Percentiles rank a stretch among this genome's conserved stretches.
These are phyloP conservation scores for Podila verticillata DNA, from an alignment of 192 early-diverging fungal species.

Conservation along the genomic window DNA sequence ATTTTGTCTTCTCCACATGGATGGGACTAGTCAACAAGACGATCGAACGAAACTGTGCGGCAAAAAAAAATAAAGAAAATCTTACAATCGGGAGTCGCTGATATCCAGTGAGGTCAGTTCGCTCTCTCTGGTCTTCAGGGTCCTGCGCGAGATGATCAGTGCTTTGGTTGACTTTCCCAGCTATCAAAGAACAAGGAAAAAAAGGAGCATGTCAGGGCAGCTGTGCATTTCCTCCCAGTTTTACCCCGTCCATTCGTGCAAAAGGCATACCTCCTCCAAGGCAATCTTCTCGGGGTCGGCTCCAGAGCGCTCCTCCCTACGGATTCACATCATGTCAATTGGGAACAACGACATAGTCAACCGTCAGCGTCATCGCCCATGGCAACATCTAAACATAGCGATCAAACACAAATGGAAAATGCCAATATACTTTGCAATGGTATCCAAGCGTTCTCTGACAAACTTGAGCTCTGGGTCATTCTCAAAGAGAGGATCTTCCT, in stretches of 20 bases:
- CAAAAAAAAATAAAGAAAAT: neutral
- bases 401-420: neutral
- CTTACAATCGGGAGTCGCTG: slow-evolving; percentile 6
- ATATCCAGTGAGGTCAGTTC: slow-evolving; percentile 9
- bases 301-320: slow-evolving; percentile 35
- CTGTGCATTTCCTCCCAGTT: neutral
- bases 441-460: slow-evolving; percentile 26
- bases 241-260: no score
- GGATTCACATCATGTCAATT: neutral
- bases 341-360: neutral
- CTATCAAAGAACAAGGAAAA: slow-evolving; percentile 4
- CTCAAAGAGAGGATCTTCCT: slow-evolving; percentile 3
- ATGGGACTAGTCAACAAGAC: neutral
- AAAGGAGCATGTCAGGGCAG: neutral
- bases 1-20: neutral
- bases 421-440: slow-evolving; percentile 26
- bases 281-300: slow-evolving; percentile 39
- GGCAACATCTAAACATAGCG: neutral
- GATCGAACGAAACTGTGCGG: neutral
- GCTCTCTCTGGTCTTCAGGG: slow-evolving; percentile 11
- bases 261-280: slow-evolving; percentile 37
- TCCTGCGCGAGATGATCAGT: slow-evolving; percentile 9
- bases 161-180: slow-evolving; percentile 28
- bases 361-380: neutral
- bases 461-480: slow-evolving; percentile 25